Conservation (phyloP, 768 basidiomycete genomes). For the Leccinum boreale region DNA sequence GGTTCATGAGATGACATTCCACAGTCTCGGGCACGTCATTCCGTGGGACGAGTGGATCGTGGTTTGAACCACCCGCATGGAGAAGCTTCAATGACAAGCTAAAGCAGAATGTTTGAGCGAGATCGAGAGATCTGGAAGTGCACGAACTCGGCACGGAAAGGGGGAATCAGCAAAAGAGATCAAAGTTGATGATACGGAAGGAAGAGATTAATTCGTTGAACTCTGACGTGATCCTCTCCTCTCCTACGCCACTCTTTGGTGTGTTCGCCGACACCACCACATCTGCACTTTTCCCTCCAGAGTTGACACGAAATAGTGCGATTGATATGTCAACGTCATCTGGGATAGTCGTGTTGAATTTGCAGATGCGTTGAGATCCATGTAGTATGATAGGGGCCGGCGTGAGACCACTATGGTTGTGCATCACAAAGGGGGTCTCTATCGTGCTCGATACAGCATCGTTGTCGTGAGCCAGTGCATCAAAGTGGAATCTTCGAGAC, state of each 20-base stretch:
- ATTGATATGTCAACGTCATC: constrained; percentile 78
- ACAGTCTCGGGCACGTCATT: background rate
- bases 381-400: constrained; percentile 58
- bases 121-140: constrained; percentile 1
- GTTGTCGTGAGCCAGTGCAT: constrained; percentile 90
- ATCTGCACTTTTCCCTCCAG: constrained; percentile 59
- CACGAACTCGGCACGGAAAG: background rate
- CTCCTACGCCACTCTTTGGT: constrained; percentile 50
- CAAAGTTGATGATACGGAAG: constrained; percentile 64
- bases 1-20: constrained; percentile 5
- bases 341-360: constrained; percentile 60
- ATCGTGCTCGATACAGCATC: constrained; percentile 54
- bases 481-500: constrained; percentile 77
- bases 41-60: background rate
- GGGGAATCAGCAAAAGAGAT: constrained; percentile 56
- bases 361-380: constrained; percentile 70
- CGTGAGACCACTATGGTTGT: constrained; percentile 46
- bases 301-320: constrained; percentile 74
- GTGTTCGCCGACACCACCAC: constrained; percentile 84
- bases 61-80: background rate
- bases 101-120: background rate
- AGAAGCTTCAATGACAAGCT: background rate
- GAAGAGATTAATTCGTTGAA: constrained; percentile 57
- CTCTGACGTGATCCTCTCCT: constrained; percentile 36
- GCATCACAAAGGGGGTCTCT: constrained; percentile 35